Evolutionary conservation across 2,329 filamentous ascomycete genomes (phyloP).

Genomic region (Penicillium psychrosexuale): DNA sequence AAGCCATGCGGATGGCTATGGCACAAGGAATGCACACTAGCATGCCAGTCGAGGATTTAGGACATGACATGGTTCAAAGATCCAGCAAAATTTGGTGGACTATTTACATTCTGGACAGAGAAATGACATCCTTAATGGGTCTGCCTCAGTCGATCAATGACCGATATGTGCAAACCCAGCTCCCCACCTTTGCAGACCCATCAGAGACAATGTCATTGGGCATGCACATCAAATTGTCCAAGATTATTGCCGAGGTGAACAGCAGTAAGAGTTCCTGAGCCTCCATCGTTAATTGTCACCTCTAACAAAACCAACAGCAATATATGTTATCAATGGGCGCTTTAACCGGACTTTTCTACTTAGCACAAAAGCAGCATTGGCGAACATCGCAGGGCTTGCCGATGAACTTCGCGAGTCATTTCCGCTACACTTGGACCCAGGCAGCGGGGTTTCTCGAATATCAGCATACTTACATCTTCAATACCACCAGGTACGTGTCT

Average conservation of each 20-base stretch:
- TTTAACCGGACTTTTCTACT: conserved; percentile 37
- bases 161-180: conserved; percentile 50
- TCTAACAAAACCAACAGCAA: conserved; percentile 28
- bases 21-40: conserved; percentile 54
- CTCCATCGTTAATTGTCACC: not conserved
- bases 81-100: conserved; percentile 57
- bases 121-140: conserved; percentile 55
- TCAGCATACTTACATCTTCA: conserved; percentile 43
- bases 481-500: conserved; percentile 39
- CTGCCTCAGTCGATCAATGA: conserved; percentile 51
- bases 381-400: conserved; percentile 39
- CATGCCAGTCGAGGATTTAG: conserved; percentile 48
- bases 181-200: conserved; percentile 45
- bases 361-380: conserved; percentile 42
- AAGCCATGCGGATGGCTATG: conserved; percentile 53
- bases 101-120: conserved; percentile 53
- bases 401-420: conserved; percentile 42
- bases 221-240: conserved; percentile 49
- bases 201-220: conserved; percentile 40
- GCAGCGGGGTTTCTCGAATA: conserved; percentile 43
- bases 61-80: conserved; percentile 47
- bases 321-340: conserved; percentile 43
- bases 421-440: conserved; percentile 36
- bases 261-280: conserved; percentile 35
- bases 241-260: conserved; percentile 46